Conservation (phyloP, 768 basidiomycete species). For the Suillus americanus region DNA sequence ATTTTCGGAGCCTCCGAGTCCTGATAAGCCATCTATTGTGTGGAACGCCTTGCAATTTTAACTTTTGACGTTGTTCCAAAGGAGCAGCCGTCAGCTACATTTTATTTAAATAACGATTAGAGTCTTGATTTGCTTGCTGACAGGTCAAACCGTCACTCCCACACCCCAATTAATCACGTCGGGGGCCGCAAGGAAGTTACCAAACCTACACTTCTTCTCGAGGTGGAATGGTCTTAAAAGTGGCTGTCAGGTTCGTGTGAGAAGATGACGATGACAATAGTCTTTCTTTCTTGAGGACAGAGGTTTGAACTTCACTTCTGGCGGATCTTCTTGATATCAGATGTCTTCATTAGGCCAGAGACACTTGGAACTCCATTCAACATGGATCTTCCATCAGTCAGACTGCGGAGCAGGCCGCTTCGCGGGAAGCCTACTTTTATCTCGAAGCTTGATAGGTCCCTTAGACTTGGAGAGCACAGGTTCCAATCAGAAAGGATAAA, state of each 20-base stretch:
- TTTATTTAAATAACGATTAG: not conserved
- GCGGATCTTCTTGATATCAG: not conserved
- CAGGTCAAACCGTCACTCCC: too few species aligned
- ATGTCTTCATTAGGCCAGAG: not conserved
- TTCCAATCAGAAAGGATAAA: conserved; percentile 1
- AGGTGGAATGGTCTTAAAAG: not conserved
- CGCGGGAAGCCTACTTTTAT: not conserved
- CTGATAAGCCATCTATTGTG: conserved; percentile 7
- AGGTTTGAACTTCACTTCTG: not conserved
- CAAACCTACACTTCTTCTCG: not conserved
- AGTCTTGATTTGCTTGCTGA: not conserved
- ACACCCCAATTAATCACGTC: not conserved
- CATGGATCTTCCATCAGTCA: not conserved
- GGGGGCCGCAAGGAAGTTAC: not conserved
- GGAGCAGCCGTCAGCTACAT: not conserved
- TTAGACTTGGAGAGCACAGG: too few species aligned
- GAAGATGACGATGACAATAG: not conserved
- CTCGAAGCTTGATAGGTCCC: not conserved
- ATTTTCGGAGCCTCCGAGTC: not conserved
- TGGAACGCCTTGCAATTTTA: conserved; percentile 4
- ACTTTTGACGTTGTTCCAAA: conserved; percentile 12
- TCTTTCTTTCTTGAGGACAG: not conserved
- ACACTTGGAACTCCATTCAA: not conserved
- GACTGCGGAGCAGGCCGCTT: not conserved
- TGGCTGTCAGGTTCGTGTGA: not conserved